Percentiles rank a stretch among this genome's conserved stretches.
Conservation (phyloP, 2,329 filamentous ascomycete species). For the Sclerotinia sclerotiorum region DNA sequence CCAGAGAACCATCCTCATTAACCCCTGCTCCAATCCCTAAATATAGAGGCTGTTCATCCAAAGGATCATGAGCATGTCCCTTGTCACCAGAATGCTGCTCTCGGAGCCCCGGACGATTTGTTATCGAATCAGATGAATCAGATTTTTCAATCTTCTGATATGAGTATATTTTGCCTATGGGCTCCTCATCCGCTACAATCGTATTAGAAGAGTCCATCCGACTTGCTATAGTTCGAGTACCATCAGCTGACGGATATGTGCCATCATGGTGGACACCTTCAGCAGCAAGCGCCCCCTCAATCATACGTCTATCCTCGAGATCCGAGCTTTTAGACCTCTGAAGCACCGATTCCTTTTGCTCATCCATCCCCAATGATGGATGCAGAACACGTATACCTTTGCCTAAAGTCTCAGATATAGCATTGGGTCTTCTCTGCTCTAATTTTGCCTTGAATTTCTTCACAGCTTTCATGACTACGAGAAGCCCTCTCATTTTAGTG, state of each 20-base stretch:
- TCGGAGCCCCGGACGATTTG: background rate
- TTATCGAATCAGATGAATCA: conserved; percentile 21
- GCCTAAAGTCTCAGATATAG: conserved; percentile 60
- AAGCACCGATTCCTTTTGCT: conserved; percentile 33
- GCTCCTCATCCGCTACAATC: conserved; percentile 6
- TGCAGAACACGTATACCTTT: conserved; percentile 53
- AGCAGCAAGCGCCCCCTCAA: conserved; percentile 51
- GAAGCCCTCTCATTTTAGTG: conserved; percentile 77
- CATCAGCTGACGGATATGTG: conserved; percentile 30
- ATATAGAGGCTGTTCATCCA: conserved; percentile 62
- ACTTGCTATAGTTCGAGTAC: conserved; percentile 13
- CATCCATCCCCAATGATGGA: conserved; percentile 54
- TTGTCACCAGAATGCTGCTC: conserved; percentile 47
- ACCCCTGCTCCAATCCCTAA: conserved; percentile 74
- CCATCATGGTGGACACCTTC: conserved; percentile 54
- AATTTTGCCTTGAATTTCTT: conserved; percentile 81
- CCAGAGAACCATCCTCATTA: conserved; percentile 45
- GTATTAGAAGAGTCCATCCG: conserved; percentile 26
- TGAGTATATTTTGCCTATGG: background rate
- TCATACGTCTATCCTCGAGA: conserved; percentile 49
- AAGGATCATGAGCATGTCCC: conserved; percentile 62
- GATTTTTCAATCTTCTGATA: conserved; percentile 26
- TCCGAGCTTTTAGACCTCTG: conserved; percentile 51
- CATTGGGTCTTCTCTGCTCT: conserved; percentile 51
- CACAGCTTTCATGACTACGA: conserved; percentile 77